Conservation (phyloP, 768 basidiomycete species). For the Lentinula aciculospora region DNA sequence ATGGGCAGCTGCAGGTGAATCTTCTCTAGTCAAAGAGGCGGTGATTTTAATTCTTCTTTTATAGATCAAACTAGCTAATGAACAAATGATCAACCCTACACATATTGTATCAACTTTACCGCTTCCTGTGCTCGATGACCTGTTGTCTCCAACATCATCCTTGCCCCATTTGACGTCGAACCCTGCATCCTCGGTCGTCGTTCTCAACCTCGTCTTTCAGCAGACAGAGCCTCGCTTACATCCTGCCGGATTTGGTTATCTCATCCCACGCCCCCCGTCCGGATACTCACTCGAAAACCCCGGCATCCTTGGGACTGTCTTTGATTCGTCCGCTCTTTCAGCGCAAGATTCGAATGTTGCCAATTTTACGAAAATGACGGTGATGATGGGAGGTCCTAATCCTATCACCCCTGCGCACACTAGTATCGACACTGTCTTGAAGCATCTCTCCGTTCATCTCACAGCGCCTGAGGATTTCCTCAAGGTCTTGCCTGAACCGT, state of each 20-base stretch:
- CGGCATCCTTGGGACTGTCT: constrained; percentile 79
- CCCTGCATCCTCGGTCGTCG: constrained; percentile 74
- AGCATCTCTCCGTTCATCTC: constrained; percentile 40
- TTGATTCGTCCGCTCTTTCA: constrained; percentile 77
- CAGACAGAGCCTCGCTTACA: constrained; percentile 46
- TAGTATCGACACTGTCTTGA: constrained; percentile 22
- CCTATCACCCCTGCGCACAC: constrained; percentile 19
- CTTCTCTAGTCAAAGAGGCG: neutral
- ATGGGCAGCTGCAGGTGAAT: constrained; percentile 41
- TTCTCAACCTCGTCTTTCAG: constrained; percentile 84
- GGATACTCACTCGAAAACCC: constrained; percentile 41
- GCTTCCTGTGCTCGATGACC: constrained; percentile 41
- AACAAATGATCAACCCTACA: constrained; percentile 33
- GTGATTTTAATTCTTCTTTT: neutral
- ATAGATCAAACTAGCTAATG: constrained; percentile 26
- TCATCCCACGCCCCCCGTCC: constrained; percentile 71
- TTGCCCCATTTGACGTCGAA: constrained; percentile 70
- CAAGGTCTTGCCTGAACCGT: constrained; percentile 45
- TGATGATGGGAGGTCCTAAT: constrained; percentile 55
- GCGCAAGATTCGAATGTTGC: constrained; percentile 34
- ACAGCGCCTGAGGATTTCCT: constrained; percentile 14
- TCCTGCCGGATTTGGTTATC: constrained; percentile 90
- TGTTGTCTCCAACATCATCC: constrained; percentile 31
- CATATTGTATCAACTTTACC: constrained; percentile 79
- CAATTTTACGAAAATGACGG: constrained; percentile 70